Evolutionary conservation across 2,329 filamentous ascomycete genomes (phyloP).

Genomic region (Bipolaris bicolor): DNA sequence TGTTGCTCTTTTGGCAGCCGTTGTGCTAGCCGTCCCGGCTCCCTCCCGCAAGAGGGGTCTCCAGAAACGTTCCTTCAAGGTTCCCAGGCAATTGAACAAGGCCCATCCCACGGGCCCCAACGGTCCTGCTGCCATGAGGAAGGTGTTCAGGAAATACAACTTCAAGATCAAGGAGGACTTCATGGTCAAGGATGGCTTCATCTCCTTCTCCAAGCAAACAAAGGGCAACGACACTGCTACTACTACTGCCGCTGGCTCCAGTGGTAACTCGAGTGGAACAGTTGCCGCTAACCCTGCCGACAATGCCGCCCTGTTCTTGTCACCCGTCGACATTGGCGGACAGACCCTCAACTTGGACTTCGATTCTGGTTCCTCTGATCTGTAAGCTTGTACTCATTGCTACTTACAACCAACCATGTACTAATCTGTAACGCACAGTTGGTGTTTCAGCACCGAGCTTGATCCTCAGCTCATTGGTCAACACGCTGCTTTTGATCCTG

Average conservation of each 20-base stretch:
- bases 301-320: slow-evolving; percentile 73
- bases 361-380: slow-evolving; percentile 76
- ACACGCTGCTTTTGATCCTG: slow-evolving; percentile 63
- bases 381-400: slow-evolving; percentile 52
- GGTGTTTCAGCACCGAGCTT: slow-evolving; percentile 72
- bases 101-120: slow-evolving; percentile 58
- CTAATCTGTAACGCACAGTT: slow-evolving; percentile 52
- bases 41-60: slow-evolving; percentile 42
- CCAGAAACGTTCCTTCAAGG: slow-evolving; percentile 65
- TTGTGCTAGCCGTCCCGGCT: slow-evolving; percentile 56
- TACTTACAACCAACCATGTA: slow-evolving; percentile 1
- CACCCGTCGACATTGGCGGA: slow-evolving; percentile 71
- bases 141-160: slow-evolving; percentile 72
- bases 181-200: slow-evolving; percentile 46
- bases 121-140: slow-evolving; percentile 67
- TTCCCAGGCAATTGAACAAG: slow-evolving; percentile 64
- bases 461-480: slow-evolving; percentile 51
- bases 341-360: slow-evolving; percentile 74
- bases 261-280: slow-evolving; percentile 55
- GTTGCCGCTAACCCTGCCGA: slow-evolving; percentile 69
- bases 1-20: slow-evolving; percentile 56
- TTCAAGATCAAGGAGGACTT: slow-evolving; percentile 40
- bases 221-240: slow-evolving; percentile 8
- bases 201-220: slow-evolving; percentile 35
- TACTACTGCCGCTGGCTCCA: slow-evolving; percentile 28